Base-by-base conservation (phyloP, 495 filamentous ascomycete genomes). In the Penicillium argentinense region DNA sequence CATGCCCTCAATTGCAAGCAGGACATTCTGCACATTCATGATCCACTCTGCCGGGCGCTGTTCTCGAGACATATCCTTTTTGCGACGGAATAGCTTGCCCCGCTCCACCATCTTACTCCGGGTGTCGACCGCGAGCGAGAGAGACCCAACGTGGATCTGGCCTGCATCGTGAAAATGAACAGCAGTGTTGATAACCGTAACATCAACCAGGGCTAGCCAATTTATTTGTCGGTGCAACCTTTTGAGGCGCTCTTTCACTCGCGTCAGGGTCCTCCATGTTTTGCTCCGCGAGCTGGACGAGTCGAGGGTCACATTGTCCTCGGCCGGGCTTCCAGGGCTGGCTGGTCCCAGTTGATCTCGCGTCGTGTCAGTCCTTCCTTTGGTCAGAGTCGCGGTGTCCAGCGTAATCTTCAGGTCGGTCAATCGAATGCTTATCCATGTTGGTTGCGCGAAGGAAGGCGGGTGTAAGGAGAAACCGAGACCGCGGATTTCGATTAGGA, bases 21-120 rank as follows among this genome's bases (percentile, higher is more conserved):
- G 72, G 34, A 97, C 78, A 63, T 91, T 95, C 42, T 88, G 83
- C 28, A 89, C 65, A 6, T 84, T 88, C 58, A 93, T 76, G 47
- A 95, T 90, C 93, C 95, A 97, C 71, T 99, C 95, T 1, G 91
- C 91, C 19, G 93, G 92, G 16, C 81, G 77, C 56, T 92, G 84
- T 39, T 86, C 81, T 18, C 75, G 76, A n/a, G 78, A 77, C 38
- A 81, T 78, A 44, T 86, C 76, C 47, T 82, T 85, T 60, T 84
- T 82, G 61, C 89, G 91, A 51, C 89, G 84, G 68, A 96, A 97
- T 51, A 97, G 82, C 50, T 90, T 85, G 39, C 88, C 90, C 51
- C 89, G 79, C 57, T 97, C 91, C 33, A 95, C 87, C 69, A 92
- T 91, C 62, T 93, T 91, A 42, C 83, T 83, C 46, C 95, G 75